Base-by-base conservation (phyloP, 129 eudicot genomes). In the Daucus carota region DNA sequence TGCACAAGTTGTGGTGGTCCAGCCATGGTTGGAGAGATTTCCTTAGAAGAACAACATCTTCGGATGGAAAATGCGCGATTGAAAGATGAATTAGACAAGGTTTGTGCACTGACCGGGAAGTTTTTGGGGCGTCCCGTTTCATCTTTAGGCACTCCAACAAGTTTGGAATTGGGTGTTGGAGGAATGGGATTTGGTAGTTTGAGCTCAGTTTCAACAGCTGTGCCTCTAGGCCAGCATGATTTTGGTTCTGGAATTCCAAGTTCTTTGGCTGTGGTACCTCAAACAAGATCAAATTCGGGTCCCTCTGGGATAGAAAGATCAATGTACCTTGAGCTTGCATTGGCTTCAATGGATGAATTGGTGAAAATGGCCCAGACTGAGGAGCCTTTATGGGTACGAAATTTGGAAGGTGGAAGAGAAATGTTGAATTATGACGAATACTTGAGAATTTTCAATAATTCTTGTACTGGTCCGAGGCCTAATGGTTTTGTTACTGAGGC, bases 1-100 rank as follows among this genome's bases (percentile, higher is more conserved):
- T 94, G 98, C 77, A 83, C 93, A 15, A 91, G 84, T 82, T 94
- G 98, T 65, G 98, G 97, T 40, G 98, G 98, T 20, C 96, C 98
- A 2, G 96, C 97, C 6, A 89, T 91, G 79, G 86, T 89, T 8
- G 97, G 97, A 15, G 98, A 90, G 29, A 84, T 94, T 1, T 91
- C 98, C 0, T 57, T 94, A 29, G 98, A 94, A 70, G 97, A 94
- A 70, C 97, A 94, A 44, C 98, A 87, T 72, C 86, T 94, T 28
- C 76, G 96, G 82, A 91, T 94, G 31, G 97, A 94, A 46, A 93
- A 93, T 45, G 93, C 93, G 0, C 78, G 98, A 13, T 72, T 94
- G 6, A 94, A 94, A 69, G 98, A 91, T 44, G 98, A 94, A 75
- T 65, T 93, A 8, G 98, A 93, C 70, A 96, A 92, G 0, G 97